phyloP scores from a whole-genome alignment of 306 rosid species.

The Casuarina glauca region DNA sequence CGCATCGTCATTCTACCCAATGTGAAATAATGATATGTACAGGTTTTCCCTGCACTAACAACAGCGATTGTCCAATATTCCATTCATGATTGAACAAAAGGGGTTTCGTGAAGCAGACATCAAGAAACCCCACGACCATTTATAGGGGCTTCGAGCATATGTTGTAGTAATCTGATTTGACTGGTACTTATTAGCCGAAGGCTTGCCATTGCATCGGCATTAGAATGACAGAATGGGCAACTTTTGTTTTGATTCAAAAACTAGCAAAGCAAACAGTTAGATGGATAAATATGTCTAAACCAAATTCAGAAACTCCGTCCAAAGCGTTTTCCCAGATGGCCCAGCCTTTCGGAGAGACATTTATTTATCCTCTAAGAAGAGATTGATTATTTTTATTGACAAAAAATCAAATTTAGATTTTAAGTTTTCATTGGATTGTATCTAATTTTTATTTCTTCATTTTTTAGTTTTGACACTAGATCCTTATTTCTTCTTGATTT shows the following conservation, averaged over 20 bases:
- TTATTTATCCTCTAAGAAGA: too few relatives aligned
- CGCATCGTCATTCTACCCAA: neutral
- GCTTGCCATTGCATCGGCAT: constrained; percentile 4
- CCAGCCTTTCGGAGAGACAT: too few relatives aligned
- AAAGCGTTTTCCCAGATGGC: neutral
- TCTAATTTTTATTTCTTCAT: too few relatives aligned
- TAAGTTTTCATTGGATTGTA: too few relatives aligned
- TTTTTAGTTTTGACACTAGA: too few relatives aligned
- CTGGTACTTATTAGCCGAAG: too few relatives aligned
- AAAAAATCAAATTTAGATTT: too few relatives aligned
- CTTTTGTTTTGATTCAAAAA: neutral
- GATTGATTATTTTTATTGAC: too few relatives aligned
- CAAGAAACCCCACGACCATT: constrained; percentile 6
- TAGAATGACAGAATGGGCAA: neutral
- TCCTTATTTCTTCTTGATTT: too few relatives aligned
- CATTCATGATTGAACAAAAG: constrained; percentile 21
- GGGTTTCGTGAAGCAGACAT: neutral
- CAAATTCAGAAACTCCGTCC: constrained; percentile 7
- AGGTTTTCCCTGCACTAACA: neutral
- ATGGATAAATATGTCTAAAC: constrained; percentile 19
- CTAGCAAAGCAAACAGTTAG: constrained; percentile 7
- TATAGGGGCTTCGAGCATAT: neutral
- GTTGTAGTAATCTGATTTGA: constrained; percentile 1
- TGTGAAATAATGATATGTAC: too few relatives aligned
- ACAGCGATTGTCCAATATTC: neutral